Base-by-base conservation (phyloP, 805 yeast species). In the Zygosaccharomyces siamensis region DNA sequence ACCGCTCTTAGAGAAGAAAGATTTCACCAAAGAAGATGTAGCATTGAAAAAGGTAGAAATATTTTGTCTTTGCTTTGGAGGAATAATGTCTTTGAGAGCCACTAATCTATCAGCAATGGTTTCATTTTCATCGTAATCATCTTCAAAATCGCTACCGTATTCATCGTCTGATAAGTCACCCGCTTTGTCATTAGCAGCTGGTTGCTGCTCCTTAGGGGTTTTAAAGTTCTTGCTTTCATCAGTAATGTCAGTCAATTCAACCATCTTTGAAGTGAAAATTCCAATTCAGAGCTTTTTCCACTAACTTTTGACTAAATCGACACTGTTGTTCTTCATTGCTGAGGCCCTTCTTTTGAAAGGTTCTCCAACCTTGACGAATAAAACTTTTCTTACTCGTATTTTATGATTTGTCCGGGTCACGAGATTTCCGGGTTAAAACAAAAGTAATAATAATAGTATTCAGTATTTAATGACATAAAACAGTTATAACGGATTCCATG, bases 61-160 rank as follows among this genome's bases (percentile, higher is more conserved):
- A 46, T 62, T 61, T 43, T 75, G 71, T 74, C 98, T 85, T 68
- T 86, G 89, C 58, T 78, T 78, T 59, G 97, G 97, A 41, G 97
- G 88, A 45, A 93, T 74, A 47, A 92, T 86, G 67, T 93, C 97
- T 70, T 84, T 89, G 62, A 93, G 79, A 44, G 99, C 99, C 54
- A 80, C 80, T 55, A 93, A 69, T 79, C 99, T 86, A 61, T 93
- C 98, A 52, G 75, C 70, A 14, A 93, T 57, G 28, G 96, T 83
- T 75, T 93, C 99, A 64, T 83, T 80, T 63, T 82, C 86, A 66
- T 86, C 88, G 56, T 80, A 87, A 58, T 86, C 95, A 43, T 71
- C 75, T 8, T 73, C 78, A 45, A 69, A 74, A 46, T 72, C 76
- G 37, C 74, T 70, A 23, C 61, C 70, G 45, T 74, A 86, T 50